phyloP scores from a whole-genome alignment of 1,284 basidiomycete genomes.

The Ustilago sp. region DNA sequence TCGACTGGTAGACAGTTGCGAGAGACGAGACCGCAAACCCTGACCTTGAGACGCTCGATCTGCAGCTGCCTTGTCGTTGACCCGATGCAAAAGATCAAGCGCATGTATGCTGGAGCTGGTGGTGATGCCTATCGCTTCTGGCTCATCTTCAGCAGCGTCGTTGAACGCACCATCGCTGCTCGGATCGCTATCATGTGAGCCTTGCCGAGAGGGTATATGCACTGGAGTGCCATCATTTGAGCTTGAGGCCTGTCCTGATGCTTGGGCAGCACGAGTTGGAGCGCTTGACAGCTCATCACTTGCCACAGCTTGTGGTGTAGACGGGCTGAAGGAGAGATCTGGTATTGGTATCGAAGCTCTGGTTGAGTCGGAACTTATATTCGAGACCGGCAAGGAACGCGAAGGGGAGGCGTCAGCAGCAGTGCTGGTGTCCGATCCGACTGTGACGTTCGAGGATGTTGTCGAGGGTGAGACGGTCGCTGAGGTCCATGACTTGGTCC shows the following conservation, averaged over 20 bases:
- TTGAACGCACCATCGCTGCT: slow-evolving; percentile 29
- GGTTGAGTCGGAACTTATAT: slow-evolving; percentile 26
- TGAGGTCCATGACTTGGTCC: slow-evolving; percentile 39
- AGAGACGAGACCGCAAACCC: slow-evolving; percentile 26
- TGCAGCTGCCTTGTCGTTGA: slow-evolving; percentile 43
- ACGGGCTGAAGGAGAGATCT: slow-evolving; percentile 22
- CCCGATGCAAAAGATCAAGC: slow-evolving; percentile 40
- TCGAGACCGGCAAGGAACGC: slow-evolving; percentile 11
- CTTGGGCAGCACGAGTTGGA: background rate
- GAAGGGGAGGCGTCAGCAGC: slow-evolving; percentile 26
- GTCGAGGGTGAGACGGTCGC: slow-evolving; percentile 26
- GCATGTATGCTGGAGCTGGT: slow-evolving; percentile 40
- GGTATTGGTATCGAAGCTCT: slow-evolving; percentile 35
- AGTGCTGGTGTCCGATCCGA: slow-evolving; percentile 39
- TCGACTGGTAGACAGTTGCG: slow-evolving; percentile 34
- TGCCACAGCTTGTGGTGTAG: slow-evolving; percentile 17
- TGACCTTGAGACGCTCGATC: slow-evolving; percentile 23
- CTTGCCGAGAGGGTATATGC: slow-evolving; percentile 7
- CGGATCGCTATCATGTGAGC: slow-evolving; percentile 4
- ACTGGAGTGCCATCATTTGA: slow-evolving; percentile 2
- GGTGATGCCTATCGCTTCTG: slow-evolving; percentile 33
- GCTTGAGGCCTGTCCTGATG: background rate
- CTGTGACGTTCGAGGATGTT: slow-evolving; percentile 34
- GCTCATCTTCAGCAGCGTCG: slow-evolving; percentile 28
- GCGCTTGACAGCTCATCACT: background rate